Evolutionary conservation across 345 rosid genomes (phyloP), one percentile per base, ranked within the genome.

Genomic region (Iberis pinnata): DNA sequence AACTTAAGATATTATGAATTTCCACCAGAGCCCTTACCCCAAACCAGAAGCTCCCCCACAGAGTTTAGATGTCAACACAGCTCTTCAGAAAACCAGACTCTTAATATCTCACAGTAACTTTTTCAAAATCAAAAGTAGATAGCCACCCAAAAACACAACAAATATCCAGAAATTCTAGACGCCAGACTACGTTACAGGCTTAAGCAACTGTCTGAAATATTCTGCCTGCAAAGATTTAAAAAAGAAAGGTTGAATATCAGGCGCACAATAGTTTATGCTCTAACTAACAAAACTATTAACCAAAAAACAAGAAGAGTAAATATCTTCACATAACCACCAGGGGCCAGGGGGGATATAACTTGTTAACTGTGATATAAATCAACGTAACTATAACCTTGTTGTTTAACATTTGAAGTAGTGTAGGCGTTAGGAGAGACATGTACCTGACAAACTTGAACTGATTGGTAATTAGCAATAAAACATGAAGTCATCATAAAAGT

Each of bases 361-460:
- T 14, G 15, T 25, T 6, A 5, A 35, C 15, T 13, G 10, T 43
- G 7, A 35, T 53, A 37, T 47, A 62, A 12, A 20, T 20, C 16
- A 16, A 42, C 12, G 38, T 25, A 54, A 18, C 9, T 42, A 12
- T 40, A 27, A 17, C n/a, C 16, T 25, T 37, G 11, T n/a, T n/a
- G n/a, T n/a, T 27, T 13, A 6, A 40, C 48, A 12, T 51, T 8
- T 53, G 1, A 25, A 20, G 25, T 4, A 2, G 18, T 59, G 10
- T 26, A 27, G 31, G 2, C 33, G n/a, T 6, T 12, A 13, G 26
- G 43, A 57, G 35, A 45, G 22, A 12, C 5, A 39, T 8, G 68
- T 73, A 84, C 97, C 90, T 88, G 97, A 70, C 97, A 88, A 84
- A 84, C 80, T 84, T 82, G 90, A 75, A 84, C 73, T 67, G 70